Conservation (phyloP, 148 eudicot species). For the Fagopyrum tataricum region DNA sequence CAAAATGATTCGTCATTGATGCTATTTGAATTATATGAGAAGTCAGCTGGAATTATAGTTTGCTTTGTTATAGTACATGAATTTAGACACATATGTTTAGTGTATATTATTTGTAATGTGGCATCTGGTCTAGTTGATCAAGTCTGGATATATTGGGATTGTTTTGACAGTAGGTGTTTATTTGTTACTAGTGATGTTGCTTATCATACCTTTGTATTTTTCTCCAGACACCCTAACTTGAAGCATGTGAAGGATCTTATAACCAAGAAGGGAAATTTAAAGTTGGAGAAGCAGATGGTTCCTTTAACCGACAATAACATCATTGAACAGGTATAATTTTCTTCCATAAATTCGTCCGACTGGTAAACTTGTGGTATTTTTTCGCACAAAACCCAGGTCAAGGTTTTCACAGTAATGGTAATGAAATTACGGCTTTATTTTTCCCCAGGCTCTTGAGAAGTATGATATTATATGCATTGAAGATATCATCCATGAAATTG, state of each 20-base stretch:
- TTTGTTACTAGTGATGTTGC: not conserved
- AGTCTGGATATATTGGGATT: not conserved
- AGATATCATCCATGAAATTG: constrained; percentile 69
- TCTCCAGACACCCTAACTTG: constrained; percentile 36
- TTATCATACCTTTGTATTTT: not conserved
- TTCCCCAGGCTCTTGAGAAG: constrained; percentile 55
- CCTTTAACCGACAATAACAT: constrained; percentile 75
- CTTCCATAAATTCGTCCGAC: not conserved
- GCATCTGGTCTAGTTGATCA: not conserved
- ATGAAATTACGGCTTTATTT: not conserved
- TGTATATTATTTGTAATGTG: not conserved
- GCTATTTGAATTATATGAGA: not conserved
- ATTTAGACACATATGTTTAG: not conserved
- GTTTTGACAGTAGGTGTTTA: not conserved
- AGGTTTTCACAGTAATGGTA: not conserved
- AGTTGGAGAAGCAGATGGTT: constrained; percentile 47
- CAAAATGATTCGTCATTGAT: not conserved
- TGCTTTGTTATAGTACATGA: not conserved
- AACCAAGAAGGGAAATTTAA: constrained; percentile 65
- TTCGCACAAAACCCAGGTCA: not conserved
- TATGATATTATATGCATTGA: constrained; percentile 61
- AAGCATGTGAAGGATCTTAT: constrained; percentile 86
- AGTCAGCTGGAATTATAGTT: not conserved
- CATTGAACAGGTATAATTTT: constrained; percentile 67
- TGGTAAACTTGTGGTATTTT: not conserved